Conservation (phyloP, 176 grass and related monocot genomes). For the Raddia guianensis region DNA sequence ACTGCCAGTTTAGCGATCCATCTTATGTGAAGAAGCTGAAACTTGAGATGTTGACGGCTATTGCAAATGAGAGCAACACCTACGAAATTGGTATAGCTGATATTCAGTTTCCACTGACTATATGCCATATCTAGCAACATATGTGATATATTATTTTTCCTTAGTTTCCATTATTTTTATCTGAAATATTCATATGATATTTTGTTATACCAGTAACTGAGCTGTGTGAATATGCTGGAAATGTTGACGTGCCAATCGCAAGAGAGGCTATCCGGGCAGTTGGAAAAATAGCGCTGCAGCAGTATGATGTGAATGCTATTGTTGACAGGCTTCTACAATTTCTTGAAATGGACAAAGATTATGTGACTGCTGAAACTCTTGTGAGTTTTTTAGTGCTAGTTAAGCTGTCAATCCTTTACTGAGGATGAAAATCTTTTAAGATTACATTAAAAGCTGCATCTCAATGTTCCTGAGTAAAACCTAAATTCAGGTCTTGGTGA, state of each 20-base stretch:
- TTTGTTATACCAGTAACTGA: conserved; percentile 75
- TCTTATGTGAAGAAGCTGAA: conserved; percentile 99
- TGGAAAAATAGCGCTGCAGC: conserved; percentile 97
- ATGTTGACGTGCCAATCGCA: conserved; percentile 94
- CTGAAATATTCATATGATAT: conserved; percentile 9
- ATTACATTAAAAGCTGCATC: conserved; percentile 13
- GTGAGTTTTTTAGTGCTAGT: conserved; percentile 48
- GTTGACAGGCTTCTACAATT: conserved; percentile 98
- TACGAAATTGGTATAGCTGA: conserved; percentile 87
- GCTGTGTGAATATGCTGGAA: conserved; percentile 98
- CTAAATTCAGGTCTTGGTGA: conserved; percentile 80
- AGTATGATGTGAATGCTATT: conserved; percentile 99
- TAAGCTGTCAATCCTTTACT: conserved; percentile 11
- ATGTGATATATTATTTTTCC: conserved; percentile 39
- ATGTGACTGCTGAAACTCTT: conserved; percentile 98
- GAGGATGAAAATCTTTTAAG: neutral
- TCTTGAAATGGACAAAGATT: conserved; percentile 99
- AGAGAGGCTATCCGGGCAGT: conserved; percentile 96
- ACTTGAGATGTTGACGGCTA: conserved; percentile 99
- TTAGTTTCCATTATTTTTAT: conserved; percentile 15
- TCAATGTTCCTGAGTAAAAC: conserved; percentile 31
- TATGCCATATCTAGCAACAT: conserved; percentile 13
- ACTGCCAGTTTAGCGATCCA: conserved; percentile 98
- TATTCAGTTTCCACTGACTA: conserved; percentile 9
- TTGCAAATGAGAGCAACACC: conserved; percentile 99